Percentiles rank a stretch among this genome's conserved stretches.
Conservation (phyloP, 148 eudicot species). For the Cornus controversa region DNA sequence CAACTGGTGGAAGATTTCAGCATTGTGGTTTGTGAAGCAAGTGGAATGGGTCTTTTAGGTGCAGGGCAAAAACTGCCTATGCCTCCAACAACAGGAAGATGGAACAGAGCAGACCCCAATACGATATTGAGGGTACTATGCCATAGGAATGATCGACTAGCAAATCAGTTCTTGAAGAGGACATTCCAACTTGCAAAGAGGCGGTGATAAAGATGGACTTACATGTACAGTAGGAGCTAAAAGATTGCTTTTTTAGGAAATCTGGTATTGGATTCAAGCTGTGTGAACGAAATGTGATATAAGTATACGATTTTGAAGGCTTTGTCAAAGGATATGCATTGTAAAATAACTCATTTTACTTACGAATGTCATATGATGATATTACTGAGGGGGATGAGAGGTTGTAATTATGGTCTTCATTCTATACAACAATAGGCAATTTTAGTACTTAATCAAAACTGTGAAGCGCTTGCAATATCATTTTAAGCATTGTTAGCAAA, state of each 20-base stretch:
- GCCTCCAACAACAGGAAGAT: conserved; percentile 86
- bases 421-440: background rate
- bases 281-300: background rate
- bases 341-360: background rate
- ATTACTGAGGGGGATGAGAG: background rate
- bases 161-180: conserved; percentile 75
- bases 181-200: conserved; percentile 84
- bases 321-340: conserved; percentile 1
- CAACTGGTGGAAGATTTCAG: conserved; percentile 80
- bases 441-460: too few relatives aligned
- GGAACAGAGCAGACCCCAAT: conserved; percentile 83
- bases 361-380: background rate
- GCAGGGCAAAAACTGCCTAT: conserved; percentile 60
- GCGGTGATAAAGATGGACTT: conserved; percentile 30
- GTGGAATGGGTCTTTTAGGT: conserved; percentile 62
- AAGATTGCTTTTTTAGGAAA: background rate
- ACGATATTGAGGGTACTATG: conserved; percentile 88
- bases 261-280: conserved; percentile 1
- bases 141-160: conserved; percentile 62
- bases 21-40: conserved; percentile 57
- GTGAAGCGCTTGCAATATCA: too few relatives aligned
- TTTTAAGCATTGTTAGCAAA: too few relatives aligned
- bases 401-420: conserved; percentile 2
- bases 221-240: background rate
- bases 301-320: too few relatives aligned